A percentile compares a stretch with the other conserved stretches of the same genome.
phyloP scores from a whole-genome alignment of 2,329 filamentous ascomycete species.

The Raffaelea deltoideospora region DNA sequence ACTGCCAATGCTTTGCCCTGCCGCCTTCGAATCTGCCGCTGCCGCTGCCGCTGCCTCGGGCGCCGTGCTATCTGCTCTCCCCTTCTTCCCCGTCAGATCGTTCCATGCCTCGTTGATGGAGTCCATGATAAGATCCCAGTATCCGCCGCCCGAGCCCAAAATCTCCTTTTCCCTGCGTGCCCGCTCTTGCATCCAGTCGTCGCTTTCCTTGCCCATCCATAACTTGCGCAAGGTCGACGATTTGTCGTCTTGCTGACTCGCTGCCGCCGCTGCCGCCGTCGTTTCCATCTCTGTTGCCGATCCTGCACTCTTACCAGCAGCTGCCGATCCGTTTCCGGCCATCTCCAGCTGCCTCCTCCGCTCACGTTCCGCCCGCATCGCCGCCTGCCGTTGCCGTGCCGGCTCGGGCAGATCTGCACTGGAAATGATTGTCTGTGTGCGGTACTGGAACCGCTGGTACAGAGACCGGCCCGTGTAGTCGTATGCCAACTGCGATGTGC shows the following conservation, averaged over 20 bases:
- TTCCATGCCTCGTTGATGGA: conserved; percentile 36
- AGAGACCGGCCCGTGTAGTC: conserved; percentile 42
- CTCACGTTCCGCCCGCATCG: conserved; percentile 30
- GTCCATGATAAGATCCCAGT: conserved; percentile 39
- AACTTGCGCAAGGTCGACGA: conserved; percentile 26
- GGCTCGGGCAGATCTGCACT: conserved; percentile 33
- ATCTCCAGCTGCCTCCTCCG: conserved; percentile 13
- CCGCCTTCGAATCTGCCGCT: not conserved
- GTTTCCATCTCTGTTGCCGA: not conserved
- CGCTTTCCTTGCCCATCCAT: conserved; percentile 41
- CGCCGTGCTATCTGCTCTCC: conserved; percentile 6
- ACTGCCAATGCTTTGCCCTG: no score
- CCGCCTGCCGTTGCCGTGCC: conserved; percentile 29
- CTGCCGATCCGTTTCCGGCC: conserved; percentile 2
- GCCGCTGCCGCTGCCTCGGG: not conserved
- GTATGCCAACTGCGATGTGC: conserved; percentile 38
- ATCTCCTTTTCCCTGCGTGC: conserved; percentile 22
- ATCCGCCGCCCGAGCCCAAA: conserved; percentile 38
- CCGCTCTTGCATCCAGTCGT: conserved; percentile 36
- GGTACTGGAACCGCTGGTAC: conserved; percentile 27
- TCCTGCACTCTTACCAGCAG: not conserved
- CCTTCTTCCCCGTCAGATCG: conserved; percentile 10
- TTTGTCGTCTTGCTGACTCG: conserved; percentile 1
- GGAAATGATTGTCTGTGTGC: conserved; percentile 16
- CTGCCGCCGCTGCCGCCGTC: not conserved